Conservation (phyloP, 2,329 filamentous ascomycete species). For the Penicillium brasilianum region DNA sequence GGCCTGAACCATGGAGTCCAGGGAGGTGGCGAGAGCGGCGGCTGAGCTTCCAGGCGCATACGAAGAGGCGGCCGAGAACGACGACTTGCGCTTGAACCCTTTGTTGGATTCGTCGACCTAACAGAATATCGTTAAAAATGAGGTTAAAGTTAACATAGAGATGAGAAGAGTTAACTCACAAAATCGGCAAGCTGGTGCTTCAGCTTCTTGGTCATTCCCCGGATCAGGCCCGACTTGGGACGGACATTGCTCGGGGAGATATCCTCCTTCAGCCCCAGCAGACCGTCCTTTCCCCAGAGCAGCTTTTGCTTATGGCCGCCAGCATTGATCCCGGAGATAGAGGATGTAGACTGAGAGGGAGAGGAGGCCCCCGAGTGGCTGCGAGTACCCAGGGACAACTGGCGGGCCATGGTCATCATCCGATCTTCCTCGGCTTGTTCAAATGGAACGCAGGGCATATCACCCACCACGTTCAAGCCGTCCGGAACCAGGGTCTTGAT, state of each 20-base stretch:
- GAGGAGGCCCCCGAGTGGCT: neutral
- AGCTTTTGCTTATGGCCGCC: neutral
- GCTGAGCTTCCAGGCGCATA: slow-evolving; percentile 1
- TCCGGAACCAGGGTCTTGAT: neutral
- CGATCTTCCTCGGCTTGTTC: neutral
- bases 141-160: neutral
- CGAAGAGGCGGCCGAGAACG: neutral
- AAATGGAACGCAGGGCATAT: neutral
- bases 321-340: neutral
- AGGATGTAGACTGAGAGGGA: neutral
- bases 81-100: neutral
- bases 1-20: slow-evolving; percentile 48
- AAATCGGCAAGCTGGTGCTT: slow-evolving; percentile 46
- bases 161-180: slow-evolving; percentile 31
- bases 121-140: neutral
- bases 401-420: neutral
- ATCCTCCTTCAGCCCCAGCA: neutral
- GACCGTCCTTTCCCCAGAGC: slow-evolving; percentile 6
- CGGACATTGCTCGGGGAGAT: neutral
- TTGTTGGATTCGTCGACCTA: slow-evolving; percentile 2
- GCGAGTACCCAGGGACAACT: too few relatives aligned
- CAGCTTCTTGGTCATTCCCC: slow-evolving; percentile 44
- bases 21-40: slow-evolving; percentile 35
- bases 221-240: slow-evolving; percentile 30
- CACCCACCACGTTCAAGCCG: neutral